Conservation (phyloP, 2,329 filamentous ascomycete species). For the Fusarium xyrophilum region DNA sequence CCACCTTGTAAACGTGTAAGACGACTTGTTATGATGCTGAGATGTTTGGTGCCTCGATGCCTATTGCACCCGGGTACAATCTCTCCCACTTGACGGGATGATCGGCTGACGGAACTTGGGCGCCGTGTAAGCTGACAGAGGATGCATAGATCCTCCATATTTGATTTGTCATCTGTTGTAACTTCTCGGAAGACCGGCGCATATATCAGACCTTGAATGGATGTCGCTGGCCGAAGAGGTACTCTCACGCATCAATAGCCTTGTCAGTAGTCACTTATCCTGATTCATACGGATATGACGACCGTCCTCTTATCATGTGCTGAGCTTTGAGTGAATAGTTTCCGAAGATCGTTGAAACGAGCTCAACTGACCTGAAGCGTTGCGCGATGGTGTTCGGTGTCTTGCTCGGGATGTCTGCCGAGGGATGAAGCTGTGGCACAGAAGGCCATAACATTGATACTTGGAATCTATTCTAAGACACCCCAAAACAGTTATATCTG, state of each 20-base stretch:
- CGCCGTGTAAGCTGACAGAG: neutral
- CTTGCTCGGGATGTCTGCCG: neutral
- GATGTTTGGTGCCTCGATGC: neutral
- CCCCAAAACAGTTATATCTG: rapidly evolving
- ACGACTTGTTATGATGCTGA: neutral
- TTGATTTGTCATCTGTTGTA: neutral
- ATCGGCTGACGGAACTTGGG: neutral
- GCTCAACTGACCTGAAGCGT: too few species aligned
- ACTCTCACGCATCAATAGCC: too few species aligned
- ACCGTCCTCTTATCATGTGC: rapidly evolving
- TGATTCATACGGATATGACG: too few species aligned
- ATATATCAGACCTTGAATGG: too few species aligned
- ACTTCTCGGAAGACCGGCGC: neutral
- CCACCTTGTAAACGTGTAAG: neutral
- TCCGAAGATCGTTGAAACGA: rapidly evolving
- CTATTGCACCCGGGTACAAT: neutral
- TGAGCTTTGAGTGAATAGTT: rapidly evolving
- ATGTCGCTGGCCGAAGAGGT: neutral
- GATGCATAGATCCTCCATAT: neutral
- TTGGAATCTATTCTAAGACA: neutral
- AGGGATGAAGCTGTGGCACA: neutral
- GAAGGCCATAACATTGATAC: too few species aligned
- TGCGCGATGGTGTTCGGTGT: neutral
- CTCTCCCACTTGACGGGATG: neutral
- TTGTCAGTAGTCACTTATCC: neutral